Conservation (phyloP, 2,329 filamentous ascomycete genomes). For the Colletotrichum camelliae region DNA sequence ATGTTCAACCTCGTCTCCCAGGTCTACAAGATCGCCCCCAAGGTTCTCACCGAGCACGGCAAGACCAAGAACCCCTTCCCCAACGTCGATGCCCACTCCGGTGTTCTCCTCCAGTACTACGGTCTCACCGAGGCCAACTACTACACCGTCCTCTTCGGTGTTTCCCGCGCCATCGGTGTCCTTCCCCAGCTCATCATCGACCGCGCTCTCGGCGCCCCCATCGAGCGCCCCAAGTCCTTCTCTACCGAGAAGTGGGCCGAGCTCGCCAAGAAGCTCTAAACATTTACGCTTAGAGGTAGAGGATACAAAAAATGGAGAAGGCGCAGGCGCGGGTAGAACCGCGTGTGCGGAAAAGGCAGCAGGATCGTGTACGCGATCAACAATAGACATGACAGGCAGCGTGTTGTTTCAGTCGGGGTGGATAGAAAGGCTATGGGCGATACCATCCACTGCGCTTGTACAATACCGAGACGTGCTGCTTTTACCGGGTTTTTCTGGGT, state of each 20-base stretch:
- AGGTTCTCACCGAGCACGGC: conserved; percentile 98
- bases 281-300: not conserved
- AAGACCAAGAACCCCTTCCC: conserved; percentile 99
- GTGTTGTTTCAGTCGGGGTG: conserved; percentile 25
- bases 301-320: not conserved
- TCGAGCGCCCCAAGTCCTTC: conserved; percentile 99
- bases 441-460: conserved; percentile 26
- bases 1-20: conserved; percentile 99
- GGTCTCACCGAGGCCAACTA: conserved; percentile 98
- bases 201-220: conserved; percentile 94
- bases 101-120: conserved; percentile 99
- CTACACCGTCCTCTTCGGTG: conserved; percentile 99
- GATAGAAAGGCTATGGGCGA: conserved; percentile 23
- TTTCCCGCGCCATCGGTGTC: conserved; percentile 96
- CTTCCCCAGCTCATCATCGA: conserved; percentile 99
- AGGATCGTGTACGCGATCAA: conserved; percentile 18
- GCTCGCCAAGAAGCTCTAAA: conserved; percentile 90
- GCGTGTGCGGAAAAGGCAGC: conserved; percentile 13
- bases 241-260: conserved; percentile 96
- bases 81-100: conserved; percentile 98
- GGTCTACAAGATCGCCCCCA: conserved; percentile 99
- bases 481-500: conserved; percentile 24
- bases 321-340: not conserved
- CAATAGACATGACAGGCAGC: conserved; percentile 21
- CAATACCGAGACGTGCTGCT: conserved; percentile 22